Percentiles rank a stretch among this genome's conserved stretches.
Evolutionary conservation across 1,139 yeast genomes (phyloP).

Genomic region (Arxiozyma slooffiae): DNA sequence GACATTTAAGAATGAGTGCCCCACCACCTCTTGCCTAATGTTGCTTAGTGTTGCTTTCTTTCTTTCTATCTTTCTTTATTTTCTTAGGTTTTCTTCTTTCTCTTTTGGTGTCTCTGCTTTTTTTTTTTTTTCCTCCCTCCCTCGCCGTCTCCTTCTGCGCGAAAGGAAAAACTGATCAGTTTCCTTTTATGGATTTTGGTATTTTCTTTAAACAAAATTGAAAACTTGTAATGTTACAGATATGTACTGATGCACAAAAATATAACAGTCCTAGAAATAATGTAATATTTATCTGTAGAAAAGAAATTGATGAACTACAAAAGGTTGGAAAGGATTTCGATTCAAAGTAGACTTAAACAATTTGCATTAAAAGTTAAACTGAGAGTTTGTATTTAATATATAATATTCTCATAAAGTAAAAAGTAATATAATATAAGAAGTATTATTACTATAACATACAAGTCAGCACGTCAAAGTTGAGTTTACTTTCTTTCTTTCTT

Average conservation of each 20-base stretch:
- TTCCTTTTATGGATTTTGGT: neutral
- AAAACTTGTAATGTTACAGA: neutral
- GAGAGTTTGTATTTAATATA: too few species aligned
- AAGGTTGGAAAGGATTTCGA: too few species aligned
- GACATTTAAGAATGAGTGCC: neutral
- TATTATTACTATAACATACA: neutral
- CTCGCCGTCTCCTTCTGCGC: neutral
- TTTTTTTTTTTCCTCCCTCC: neutral
- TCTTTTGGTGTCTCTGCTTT: too few species aligned
- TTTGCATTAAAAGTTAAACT: too few species aligned
- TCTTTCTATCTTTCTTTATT: too few species aligned
- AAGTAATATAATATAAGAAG: neutral
- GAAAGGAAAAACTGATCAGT: neutral
- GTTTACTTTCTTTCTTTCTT: too few species aligned
- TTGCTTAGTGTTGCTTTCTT: too few species aligned
- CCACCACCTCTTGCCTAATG: neutral
- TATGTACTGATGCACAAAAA: neutral
- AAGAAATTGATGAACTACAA: neutral
- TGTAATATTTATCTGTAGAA: too few species aligned
- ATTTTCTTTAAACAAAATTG: neutral
- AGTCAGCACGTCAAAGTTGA: neutral
- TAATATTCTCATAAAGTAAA: too few species aligned
- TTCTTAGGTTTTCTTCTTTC: too few species aligned
- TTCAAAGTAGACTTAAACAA: too few species aligned
- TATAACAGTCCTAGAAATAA: neutral